Conservation (phyloP, 306 rosid genomes). For the Castanea mollissima region DNA sequence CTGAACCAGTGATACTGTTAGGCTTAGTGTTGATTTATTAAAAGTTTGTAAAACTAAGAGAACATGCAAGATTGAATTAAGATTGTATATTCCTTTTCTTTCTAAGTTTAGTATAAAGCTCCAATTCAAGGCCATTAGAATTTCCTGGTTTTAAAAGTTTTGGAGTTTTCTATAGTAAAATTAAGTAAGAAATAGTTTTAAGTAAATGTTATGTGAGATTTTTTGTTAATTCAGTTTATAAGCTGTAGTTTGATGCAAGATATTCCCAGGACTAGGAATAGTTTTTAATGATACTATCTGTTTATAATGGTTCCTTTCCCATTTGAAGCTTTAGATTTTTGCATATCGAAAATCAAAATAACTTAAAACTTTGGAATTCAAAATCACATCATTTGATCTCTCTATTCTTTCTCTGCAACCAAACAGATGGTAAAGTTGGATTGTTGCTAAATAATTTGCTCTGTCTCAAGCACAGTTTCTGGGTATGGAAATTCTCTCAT, state of each 20-base stretch:
- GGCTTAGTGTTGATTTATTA: not conserved
- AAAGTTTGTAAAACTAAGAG: not conserved
- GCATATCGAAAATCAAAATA: not conserved
- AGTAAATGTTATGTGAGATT: not conserved
- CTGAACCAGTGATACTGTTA: not conserved
- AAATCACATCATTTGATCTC: not conserved
- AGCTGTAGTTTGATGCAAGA: not conserved
- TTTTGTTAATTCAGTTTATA: not conserved
- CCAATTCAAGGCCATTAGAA: not conserved
- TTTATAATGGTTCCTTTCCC: not conserved
- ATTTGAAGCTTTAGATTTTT: not conserved
- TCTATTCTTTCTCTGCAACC: not conserved
- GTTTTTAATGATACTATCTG: not conserved
- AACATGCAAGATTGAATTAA: not conserved
- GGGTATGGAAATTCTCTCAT: conserved; percentile 73
- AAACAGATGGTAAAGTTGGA: conserved; percentile 6
- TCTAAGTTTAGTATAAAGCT: not conserved
- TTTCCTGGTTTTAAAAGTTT: too few species aligned
- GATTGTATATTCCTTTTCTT: not conserved
- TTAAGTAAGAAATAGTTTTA: not conserved
- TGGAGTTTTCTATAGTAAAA: not conserved
- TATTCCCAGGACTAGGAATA: not conserved
- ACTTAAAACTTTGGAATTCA: not conserved
- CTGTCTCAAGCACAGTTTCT: conserved; percentile 33
- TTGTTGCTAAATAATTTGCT: conserved; percentile 26